Conservation (phyloP, 2,329 filamentous ascomycete genomes). For the Ophiostoma novo-ulmi region DNA sequence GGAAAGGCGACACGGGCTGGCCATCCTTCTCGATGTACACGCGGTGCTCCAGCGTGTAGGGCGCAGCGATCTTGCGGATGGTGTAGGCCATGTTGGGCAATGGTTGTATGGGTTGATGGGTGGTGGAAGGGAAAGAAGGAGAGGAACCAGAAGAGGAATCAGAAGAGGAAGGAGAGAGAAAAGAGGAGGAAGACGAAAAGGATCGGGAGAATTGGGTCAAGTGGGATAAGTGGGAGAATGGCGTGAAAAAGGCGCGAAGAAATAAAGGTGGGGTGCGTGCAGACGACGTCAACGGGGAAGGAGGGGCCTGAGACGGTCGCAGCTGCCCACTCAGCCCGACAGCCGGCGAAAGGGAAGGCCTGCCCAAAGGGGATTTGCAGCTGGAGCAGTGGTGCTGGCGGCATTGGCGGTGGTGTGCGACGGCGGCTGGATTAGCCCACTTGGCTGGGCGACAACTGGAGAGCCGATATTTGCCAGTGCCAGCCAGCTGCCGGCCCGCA, state of each 20-base stretch:
- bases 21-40: constrained; percentile 98
- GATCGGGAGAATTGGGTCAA: constrained; percentile 1
- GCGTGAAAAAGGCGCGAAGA: constrained; percentile 18
- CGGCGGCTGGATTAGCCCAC: constrained; percentile 1
- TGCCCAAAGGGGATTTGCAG: background rate
- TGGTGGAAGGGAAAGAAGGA: constrained; percentile 22
- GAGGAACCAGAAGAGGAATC: constrained; percentile 9
- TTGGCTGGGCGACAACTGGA: background rate
- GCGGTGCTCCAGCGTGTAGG: constrained; percentile 94
- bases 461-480: constrained; percentile 4
- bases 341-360: constrained; percentile 2
- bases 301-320: constrained; percentile 10
- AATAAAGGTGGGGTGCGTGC: constrained; percentile 23
- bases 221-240: constrained; percentile 16
- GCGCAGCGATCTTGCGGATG: constrained; percentile 79
- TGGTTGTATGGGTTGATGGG: constrained; percentile 22
- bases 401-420: background rate
- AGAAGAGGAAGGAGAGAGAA: constrained; percentile 4
- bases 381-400: background rate
- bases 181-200: background rate
- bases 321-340: constrained; percentile 4
- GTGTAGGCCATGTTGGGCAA: constrained; percentile 58
- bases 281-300: constrained; percentile 15
- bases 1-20: constrained; percentile 87
- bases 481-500: constrained; percentile 10